A percentile compares a stretch with the other conserved stretches of the same genome.
Conservation (phyloP, 2,329 filamentous ascomycete genomes). For the Trichoderma simmonsii region DNA sequence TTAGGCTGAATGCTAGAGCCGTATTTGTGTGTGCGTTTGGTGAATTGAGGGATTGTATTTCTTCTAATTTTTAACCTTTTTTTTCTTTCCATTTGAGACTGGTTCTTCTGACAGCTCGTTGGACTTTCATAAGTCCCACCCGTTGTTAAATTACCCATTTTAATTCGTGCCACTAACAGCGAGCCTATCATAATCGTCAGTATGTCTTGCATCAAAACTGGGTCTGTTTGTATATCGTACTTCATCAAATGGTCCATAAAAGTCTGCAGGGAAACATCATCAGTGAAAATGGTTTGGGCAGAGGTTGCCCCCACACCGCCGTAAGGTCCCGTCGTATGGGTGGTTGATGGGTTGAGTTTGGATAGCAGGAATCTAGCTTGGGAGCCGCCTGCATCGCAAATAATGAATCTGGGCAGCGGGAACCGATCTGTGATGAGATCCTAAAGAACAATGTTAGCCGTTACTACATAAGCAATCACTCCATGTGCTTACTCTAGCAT, state of each 20-base stretch:
- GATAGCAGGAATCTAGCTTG: conserved; percentile 95
- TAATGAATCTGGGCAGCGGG: conserved; percentile 96
- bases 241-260: conserved; percentile 99
- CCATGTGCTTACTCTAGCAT: conserved; percentile 70
- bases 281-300: conserved; percentile 97
- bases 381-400: conserved; percentile 96
- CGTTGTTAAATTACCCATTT: not conserved
- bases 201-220: not conserved
- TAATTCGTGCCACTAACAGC: conserved; percentile 63
- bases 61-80: not conserved
- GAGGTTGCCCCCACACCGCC: conserved; percentile 81
- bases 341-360: conserved; percentile 96
- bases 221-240: conserved; percentile 46
- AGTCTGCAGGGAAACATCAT: conserved; percentile 95
- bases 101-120: not conserved
- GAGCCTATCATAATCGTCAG: conserved; percentile 40
- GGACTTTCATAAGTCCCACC: not conserved
- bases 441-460: conserved; percentile 43
- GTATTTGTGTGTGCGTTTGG: not conserved
- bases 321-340: conserved; percentile 89
- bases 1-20: not conserved
- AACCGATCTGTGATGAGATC: conserved; percentile 97
- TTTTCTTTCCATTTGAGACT: not conserved
- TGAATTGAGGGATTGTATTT: not conserved
- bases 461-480: not conserved